Percentiles rank a stretch among this genome's conserved stretches.
Evolutionary conservation across 2,329 filamentous ascomycete genomes (phyloP).

Genomic region (Grosmannia serpens): DNA sequence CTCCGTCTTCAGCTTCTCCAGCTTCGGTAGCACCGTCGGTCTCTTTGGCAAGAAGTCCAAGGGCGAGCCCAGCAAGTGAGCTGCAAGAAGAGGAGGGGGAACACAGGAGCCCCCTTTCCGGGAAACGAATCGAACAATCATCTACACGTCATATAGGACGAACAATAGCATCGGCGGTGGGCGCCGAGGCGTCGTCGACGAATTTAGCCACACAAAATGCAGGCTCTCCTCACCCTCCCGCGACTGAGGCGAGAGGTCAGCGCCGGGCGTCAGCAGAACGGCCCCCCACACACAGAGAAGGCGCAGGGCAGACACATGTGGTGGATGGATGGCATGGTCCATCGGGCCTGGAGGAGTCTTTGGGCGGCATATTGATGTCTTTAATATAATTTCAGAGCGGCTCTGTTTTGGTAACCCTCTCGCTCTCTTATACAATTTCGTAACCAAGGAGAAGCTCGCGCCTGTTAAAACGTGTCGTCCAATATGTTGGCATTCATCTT

Average conservation of each 20-base stretch:
- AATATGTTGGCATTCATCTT: constrained; percentile 52
- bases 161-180: no score
- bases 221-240: no score
- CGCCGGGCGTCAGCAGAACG: no score
- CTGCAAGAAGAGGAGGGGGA: not conserved
- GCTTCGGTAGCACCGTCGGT: constrained; percentile 13
- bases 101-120: not conserved
- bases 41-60: constrained; percentile 11
- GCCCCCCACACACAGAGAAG: no score
- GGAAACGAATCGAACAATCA: not conserved
- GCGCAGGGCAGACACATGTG: not conserved
- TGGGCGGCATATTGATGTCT: not conserved
- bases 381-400: not conserved
- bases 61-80: constrained; percentile 5
- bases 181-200: no score
- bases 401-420: not conserved
- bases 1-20: constrained; percentile 15
- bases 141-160: no score
- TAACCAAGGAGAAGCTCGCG: not conserved
- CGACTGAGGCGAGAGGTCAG: no score
- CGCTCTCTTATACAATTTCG: not conserved
- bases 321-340: no score
- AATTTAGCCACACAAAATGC: no score
- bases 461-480: constrained; percentile 45
- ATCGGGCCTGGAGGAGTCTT: no score